These are phyloP conservation scores for Avicennia marina DNA, from an alignment of 257 asterid species.

Conservation along the genomic window DNA sequence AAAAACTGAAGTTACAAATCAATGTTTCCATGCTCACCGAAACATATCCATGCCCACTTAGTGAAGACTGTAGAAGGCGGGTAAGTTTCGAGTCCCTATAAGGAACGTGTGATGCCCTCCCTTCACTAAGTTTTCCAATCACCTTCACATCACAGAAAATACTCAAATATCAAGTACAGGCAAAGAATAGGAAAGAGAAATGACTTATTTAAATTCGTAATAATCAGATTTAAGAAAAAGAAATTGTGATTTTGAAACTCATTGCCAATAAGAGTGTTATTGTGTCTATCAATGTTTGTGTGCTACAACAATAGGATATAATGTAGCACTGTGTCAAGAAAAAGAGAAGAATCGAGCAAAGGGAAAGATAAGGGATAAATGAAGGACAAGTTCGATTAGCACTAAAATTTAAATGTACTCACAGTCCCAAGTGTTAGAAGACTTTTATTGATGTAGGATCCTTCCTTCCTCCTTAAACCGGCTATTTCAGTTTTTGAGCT, in stretches of 20 bases:
- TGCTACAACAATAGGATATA: no score
- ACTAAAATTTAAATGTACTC: slow-evolving; percentile 23
- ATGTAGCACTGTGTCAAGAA: no score
- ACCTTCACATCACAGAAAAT: slow-evolving; percentile 47
- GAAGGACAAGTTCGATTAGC: no score
- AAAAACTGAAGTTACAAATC: no score
- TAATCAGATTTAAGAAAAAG: no score
- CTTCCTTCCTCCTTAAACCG: slow-evolving; percentile 93
- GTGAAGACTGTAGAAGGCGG: slow-evolving; percentile 90
- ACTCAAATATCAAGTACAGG: no score
- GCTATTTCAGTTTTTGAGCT: slow-evolving; percentile 96
- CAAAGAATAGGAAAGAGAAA: no score
- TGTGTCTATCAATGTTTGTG: no score
- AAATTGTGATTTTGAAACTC: no score
- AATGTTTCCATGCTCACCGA: slow-evolving; percentile 55
- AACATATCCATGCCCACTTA: slow-evolving; percentile 98
- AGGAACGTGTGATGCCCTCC: slow-evolving; percentile 94
- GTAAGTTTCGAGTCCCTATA: slow-evolving; percentile 98
- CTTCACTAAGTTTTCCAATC: slow-evolving; percentile 97
- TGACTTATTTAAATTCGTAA: no score
- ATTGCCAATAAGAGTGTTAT: no score
- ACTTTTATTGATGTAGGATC: slow-evolving; percentile 95
- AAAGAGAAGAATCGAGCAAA: no score
- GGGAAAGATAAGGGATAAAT: not conserved
- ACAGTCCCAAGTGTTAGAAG: slow-evolving; percentile 98